These are phyloP conservation scores for Patellifolia procumbens DNA, from an alignment of 179 eudicot species.

Conservation along the genomic window DNA sequence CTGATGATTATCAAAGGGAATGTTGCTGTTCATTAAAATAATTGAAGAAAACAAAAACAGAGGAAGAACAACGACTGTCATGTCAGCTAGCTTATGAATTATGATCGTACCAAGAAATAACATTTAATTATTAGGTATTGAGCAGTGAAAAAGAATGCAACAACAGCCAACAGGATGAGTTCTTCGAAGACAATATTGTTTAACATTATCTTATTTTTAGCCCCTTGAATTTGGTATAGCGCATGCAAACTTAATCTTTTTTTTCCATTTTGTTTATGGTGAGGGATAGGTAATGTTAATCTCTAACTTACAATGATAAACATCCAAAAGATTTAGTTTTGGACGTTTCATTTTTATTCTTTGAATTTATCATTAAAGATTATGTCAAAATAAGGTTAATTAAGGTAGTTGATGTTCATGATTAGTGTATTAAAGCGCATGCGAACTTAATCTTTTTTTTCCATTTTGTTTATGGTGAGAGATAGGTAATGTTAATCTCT, in stretches of 20 bases:
- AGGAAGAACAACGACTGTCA: slow-evolving; percentile 42
- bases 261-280: slow-evolving; percentile 9
- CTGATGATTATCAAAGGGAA: slow-evolving; percentile 28
- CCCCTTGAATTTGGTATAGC: slow-evolving; percentile 10
- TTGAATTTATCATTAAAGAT: no score
- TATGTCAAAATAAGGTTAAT: no score
- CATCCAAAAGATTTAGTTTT: slow-evolving; percentile 18
- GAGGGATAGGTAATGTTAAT: slow-evolving; percentile 13
- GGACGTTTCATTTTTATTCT: no score
- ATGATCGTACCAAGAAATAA: slow-evolving; percentile 22
- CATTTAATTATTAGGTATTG: slow-evolving; percentile 17
- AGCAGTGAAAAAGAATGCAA: slow-evolving; percentile 39
- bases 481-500: no score
- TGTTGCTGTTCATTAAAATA: slow-evolving; percentile 13
- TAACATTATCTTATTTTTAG: slow-evolving; percentile 19
- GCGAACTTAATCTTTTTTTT: no score
- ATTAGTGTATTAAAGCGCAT: no score
- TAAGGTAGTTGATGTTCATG: no score
- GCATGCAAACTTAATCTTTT: slow-evolving; percentile 20
- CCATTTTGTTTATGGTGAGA: no score
- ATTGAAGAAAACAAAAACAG: slow-evolving; percentile 16
- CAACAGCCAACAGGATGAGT: slow-evolving; percentile 6
- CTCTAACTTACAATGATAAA: slow-evolving; percentile 19
- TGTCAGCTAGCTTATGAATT: slow-evolving; percentile 37
- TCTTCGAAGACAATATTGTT: slow-evolving; percentile 11